Evolutionary conservation across 2,329 filamentous ascomycete species (phyloP), one percentile per base, ranked within the genome.

Genomic region (Nannizziopsis barbatae): DNA sequence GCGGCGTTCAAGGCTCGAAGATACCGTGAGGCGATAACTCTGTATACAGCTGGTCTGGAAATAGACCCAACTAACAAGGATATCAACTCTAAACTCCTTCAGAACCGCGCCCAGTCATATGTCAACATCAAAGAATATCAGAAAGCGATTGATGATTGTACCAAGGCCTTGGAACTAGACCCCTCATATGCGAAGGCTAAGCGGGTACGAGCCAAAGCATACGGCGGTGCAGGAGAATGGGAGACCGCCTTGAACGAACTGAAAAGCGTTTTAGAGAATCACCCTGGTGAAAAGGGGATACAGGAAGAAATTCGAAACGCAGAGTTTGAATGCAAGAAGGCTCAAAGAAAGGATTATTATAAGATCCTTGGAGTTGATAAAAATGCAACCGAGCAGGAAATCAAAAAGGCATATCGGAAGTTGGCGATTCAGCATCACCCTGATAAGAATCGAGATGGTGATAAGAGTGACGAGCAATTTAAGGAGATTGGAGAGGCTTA

Each of bases 401-500:
- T 98, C 73, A 98, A 96, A 76, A 90, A 89, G 72, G 92, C 90
- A 1, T 98, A 98, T 73, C 81, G 90, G 56, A 95, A 92, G 69
- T 76, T 95, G 62, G 92, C 92, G 49, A 90, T 98, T 57, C 75
- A 89, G 55, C 85, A 95, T 64, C 92, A 98, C 66, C 92, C 92
- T 2, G 92, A 98, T 72, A 98, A 98, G 79, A 98, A 96, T 70
- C 86, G 84, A 1, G 63, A 69, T 52, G 86, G 84, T 53, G 86
- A 95, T 59, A 77, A 81, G 50, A 75, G 80, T 45, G 92, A 92
- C 53, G 90, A 88, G 60, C 82, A 86, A 62, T 98, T 98, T 77
- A 96, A 98, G 77, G 92, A 98, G 64, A 85, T 95, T 64, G 86
- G 88, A 60, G 92, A 98, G 73, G 90, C 90, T 36, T 95, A 98